Evolutionary conservation across 2,329 filamentous ascomycete genomes (phyloP).

Genomic region (Acrocalymma vagum): DNA sequence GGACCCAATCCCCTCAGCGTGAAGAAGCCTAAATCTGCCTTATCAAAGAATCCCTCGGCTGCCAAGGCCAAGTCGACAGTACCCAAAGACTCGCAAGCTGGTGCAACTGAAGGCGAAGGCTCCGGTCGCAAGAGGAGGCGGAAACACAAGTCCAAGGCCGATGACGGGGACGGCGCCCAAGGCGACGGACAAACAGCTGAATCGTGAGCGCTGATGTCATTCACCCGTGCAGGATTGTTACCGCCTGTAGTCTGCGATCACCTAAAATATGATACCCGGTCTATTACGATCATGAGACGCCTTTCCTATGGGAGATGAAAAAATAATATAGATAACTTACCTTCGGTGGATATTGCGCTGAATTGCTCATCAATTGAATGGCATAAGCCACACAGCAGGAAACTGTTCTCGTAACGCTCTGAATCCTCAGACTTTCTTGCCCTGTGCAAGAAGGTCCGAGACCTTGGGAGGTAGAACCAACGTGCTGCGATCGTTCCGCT

Average conservation of each 20-base stretch:
- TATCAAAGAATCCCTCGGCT: constrained; percentile 10
- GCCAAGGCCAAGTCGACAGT: constrained; percentile 17
- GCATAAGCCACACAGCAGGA: neutral
- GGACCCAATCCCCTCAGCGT: constrained; percentile 75
- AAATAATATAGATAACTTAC: neutral
- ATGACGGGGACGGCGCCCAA: constrained; percentile 21
- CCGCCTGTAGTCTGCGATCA: neutral
- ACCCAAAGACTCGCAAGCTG: too few relatives aligned
- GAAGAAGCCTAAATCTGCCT: constrained; percentile 61
- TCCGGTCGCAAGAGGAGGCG: constrained; percentile 47
- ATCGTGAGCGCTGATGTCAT: constrained; percentile 22
- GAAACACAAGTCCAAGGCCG: constrained; percentile 48
- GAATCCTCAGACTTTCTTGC: constrained; percentile 55
- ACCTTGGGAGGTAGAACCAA: constrained; percentile 94
- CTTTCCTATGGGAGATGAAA: neutral
- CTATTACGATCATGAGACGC: neutral
- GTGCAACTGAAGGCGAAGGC: constrained; percentile 27
- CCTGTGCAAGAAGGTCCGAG: constrained; percentile 57
- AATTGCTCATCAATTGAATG: neutral
- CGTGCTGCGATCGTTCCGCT: constrained; percentile 84
- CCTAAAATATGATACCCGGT: neutral
- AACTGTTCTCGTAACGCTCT: neutral
- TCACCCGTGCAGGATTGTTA: neutral
- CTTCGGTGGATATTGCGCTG: neutral
- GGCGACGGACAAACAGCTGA: constrained; percentile 24